Evolutionary conservation across 495 filamentous ascomycete genomes (phyloP).

Genomic region (Beverwykella pulmonaria): DNA sequence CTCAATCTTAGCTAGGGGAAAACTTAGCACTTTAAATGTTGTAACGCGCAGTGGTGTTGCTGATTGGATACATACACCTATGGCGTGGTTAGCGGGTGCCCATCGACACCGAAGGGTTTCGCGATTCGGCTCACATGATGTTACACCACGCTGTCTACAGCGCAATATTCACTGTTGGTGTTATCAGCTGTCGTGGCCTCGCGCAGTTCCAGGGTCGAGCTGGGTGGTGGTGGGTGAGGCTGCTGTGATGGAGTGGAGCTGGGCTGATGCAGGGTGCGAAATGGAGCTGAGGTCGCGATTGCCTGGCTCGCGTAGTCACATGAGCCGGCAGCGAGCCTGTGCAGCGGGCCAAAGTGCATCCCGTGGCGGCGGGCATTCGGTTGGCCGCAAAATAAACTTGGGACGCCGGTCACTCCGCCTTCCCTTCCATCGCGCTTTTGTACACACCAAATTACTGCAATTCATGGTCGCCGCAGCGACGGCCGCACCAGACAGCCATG

Average conservation of each 20-base stretch:
- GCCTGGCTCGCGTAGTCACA: neutral
- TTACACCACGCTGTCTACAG: neutral
- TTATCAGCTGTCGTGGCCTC: neutral
- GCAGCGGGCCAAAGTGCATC: neutral
- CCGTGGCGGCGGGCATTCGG: neutral
- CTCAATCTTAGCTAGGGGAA: conserved; percentile 71
- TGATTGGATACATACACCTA: conserved; percentile 23
- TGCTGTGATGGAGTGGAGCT: neutral
- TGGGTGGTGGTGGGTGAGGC: neutral
- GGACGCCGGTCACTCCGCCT: too few species aligned
- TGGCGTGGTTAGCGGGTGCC: neutral
- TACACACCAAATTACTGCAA: neutral
- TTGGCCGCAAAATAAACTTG: too few species aligned
- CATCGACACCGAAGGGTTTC: neutral
- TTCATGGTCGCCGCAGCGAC: conserved; percentile 7
- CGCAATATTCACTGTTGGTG: neutral
- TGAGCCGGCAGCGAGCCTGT: neutral
- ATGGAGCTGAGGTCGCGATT: neutral
- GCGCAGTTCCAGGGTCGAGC: neutral
- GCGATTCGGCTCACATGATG: neutral
- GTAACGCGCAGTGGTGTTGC: neutral
- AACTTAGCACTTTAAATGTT: conserved; percentile 3
- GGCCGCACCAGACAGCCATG: conserved; percentile 13
- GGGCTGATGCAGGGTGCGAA: neutral
- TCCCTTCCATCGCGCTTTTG: too few species aligned